Conservation (phyloP, 1,284 basidiomycete genomes). For the Vanrija sp. region DNA sequence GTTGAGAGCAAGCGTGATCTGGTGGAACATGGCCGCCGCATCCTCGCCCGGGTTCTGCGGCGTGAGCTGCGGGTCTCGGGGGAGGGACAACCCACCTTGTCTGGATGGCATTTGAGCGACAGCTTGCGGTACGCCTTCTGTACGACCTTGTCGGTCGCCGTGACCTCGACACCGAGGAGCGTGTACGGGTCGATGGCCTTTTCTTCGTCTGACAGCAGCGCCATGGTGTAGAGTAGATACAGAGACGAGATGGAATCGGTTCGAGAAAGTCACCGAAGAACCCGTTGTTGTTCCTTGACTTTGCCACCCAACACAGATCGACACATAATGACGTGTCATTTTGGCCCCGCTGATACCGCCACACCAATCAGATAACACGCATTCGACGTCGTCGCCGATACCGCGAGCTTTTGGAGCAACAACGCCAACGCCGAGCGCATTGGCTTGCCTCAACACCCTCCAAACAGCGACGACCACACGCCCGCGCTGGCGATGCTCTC, state of each 20-base stretch:
- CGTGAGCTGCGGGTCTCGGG: background rate
- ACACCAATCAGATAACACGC: too few species aligned
- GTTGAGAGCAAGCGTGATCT: constrained; percentile 78
- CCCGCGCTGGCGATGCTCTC: constrained; percentile 14
- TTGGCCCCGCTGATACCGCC: too few species aligned
- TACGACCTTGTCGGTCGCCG: constrained; percentile 76
- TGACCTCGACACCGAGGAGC: constrained; percentile 61
- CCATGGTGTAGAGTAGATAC: constrained; percentile 12
- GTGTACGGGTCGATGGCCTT: constrained; percentile 65
- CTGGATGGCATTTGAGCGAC: constrained; percentile 83
- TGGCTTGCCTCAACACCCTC: too few species aligned
- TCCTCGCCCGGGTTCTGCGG: constrained; percentile 23
- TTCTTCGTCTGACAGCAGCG: constrained; percentile 47
- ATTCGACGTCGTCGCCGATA: background rate
- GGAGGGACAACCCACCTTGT: constrained; percentile 59
- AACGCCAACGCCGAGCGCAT: too few species aligned
- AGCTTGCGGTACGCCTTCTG: constrained; percentile 74
- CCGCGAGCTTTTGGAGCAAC: background rate
- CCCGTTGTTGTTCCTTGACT: too few species aligned
- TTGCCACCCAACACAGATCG: background rate
- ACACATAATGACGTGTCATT: background rate
- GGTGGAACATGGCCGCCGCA: constrained; percentile 75
- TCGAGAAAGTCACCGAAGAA: too few species aligned
- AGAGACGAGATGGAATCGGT: background rate
- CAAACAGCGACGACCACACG: background rate